Percentiles rank a stretch among this genome's conserved stretches.
Conservation (phyloP, 75 land plant genomes). For the Adiantum capillusveneris region DNA sequence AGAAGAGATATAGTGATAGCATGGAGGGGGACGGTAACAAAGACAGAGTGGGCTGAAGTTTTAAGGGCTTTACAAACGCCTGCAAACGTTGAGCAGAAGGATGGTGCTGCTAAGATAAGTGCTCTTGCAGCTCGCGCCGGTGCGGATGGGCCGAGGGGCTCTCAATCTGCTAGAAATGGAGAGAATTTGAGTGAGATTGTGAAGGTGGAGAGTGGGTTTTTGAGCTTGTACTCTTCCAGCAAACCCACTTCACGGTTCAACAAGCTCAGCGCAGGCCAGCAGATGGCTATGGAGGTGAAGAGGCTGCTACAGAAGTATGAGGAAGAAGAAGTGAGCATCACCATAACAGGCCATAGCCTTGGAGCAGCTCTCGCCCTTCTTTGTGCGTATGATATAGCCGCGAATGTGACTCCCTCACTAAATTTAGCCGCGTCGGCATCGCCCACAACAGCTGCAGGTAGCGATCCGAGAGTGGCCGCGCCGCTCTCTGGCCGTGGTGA, state of each 20-base stretch:
- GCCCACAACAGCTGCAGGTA: too few relatives aligned
- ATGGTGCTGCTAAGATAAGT: too few relatives aligned
- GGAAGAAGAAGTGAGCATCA: slow-evolving; percentile 50
- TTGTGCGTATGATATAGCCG: slow-evolving; percentile 59
- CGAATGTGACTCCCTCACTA: too few relatives aligned
- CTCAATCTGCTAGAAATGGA: too few relatives aligned
- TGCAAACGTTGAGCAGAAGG: slow-evolving; percentile 31
- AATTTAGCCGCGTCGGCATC: too few relatives aligned
- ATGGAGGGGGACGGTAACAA: slow-evolving; percentile 62
- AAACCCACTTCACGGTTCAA: slow-evolving; percentile 32
- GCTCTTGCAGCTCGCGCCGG: slow-evolving; percentile 27
- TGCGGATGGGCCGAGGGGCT: too few relatives aligned
- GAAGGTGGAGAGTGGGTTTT: slow-evolving; percentile 60
- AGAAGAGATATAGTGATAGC: slow-evolving; percentile 49
- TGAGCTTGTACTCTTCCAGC: slow-evolving; percentile 48
- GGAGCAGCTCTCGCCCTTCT: slow-evolving; percentile 59
- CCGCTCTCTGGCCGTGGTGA: too few relatives aligned
- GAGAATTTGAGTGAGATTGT: too few relatives aligned
- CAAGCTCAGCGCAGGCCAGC: slow-evolving; percentile 44
- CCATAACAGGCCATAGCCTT: slow-evolving; percentile 63
- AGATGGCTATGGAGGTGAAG: slow-evolving; percentile 39
- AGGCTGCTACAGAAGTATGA: slow-evolving; percentile 26
- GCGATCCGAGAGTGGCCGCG: too few relatives aligned
- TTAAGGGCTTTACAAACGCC: slow-evolving; percentile 46
- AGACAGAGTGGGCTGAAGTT: slow-evolving; percentile 54